Percentiles rank a stretch among this genome's conserved stretches.
phyloP scores from a whole-genome alignment of 495 filamentous ascomycete species.

The Oidiodendron maius region DNA sequence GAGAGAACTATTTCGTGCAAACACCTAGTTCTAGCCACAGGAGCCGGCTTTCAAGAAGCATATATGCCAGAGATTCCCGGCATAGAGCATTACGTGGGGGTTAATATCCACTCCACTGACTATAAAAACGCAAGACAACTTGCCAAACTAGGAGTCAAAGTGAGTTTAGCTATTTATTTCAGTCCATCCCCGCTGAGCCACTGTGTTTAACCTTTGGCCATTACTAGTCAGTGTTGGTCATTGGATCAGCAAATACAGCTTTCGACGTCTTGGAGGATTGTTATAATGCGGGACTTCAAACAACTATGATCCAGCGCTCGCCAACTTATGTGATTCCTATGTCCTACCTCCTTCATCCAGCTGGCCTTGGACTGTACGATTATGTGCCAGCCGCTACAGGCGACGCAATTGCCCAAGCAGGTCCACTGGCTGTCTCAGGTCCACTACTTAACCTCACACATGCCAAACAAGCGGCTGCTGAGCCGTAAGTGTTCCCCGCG shows the following conservation, averaged over 20 bases:
- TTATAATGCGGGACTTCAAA: conserved; percentile 16
- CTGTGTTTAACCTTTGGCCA: background rate
- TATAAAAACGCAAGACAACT: conserved; percentile 20
- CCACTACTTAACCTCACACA: conserved; percentile 10
- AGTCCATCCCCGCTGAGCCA: background rate
- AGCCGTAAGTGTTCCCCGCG: conserved; percentile 17
- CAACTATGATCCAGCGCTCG: conserved; percentile 28
- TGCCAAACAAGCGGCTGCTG: conserved; percentile 12
- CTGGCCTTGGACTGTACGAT: conserved; percentile 21
- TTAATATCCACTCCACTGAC: conserved; percentile 22
- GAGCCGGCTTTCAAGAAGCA: conserved; percentile 21
- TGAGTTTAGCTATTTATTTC: background rate
- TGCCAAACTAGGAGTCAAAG: conserved; percentile 11
- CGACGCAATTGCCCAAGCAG: conserved; percentile 19
- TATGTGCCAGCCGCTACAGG: conserved; percentile 9
- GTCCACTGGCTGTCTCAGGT: conserved; percentile 16
- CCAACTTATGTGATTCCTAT: conserved; percentile 31
- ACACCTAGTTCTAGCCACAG: conserved; percentile 30
- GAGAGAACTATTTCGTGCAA: conserved; percentile 14
- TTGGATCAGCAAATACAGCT: conserved; percentile 33
- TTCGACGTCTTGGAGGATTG: conserved; percentile 31
- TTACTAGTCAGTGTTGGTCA: conserved; percentile 27
- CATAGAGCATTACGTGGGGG: conserved; percentile 18
- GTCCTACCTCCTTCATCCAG: conserved; percentile 16
- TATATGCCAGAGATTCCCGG: conserved; percentile 20